phyloP scores from a whole-genome alignment of 1,139 yeast genomes.

The Blastobotrys ciferrii region DNA sequence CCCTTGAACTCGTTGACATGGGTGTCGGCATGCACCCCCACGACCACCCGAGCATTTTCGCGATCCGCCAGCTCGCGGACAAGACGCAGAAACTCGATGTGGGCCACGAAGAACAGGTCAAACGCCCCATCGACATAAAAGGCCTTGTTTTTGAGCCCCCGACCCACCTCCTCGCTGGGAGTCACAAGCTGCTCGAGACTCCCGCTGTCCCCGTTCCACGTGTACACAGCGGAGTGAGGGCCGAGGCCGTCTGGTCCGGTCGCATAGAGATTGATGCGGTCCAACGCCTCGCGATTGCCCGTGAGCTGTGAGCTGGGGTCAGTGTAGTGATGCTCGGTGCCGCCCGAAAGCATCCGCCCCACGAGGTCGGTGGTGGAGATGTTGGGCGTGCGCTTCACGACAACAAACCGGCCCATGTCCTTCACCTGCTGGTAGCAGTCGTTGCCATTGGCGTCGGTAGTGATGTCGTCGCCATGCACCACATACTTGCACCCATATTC shows the following conservation, averaged over 20 bases:
- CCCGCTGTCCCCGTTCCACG: conserved; percentile 25
- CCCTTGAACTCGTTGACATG: conserved; percentile 61
- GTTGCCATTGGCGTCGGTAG: conserved; percentile 91
- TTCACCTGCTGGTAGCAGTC: conserved; percentile 87
- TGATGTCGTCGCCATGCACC: conserved; percentile 96
- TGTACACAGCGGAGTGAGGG: conserved; percentile 61
- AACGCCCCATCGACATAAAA: conserved; percentile 81
- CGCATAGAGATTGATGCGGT: conserved; percentile 57
- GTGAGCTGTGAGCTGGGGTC: conserved; percentile 31
- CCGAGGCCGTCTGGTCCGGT: conserved; percentile 61
- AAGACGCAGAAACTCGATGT: conserved; percentile 63
- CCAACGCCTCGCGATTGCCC: conserved; percentile 30
- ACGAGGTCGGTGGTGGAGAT: conserved; percentile 94
- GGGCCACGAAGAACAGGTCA: conserved; percentile 92
- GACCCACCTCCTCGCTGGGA: conserved; percentile 31
- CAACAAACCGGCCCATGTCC: conserved; percentile 79
- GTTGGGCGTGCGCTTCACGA: conserved; percentile 89
- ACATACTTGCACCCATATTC: conserved; percentile 75
- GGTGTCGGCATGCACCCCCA: conserved; percentile 68
- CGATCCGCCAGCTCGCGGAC: conserved; percentile 38
- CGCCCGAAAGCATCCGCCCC: conserved; percentile 71
- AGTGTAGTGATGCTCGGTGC: conserved; percentile 58
- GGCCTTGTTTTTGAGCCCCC: conserved; percentile 31
- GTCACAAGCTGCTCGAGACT: conserved; percentile 30
- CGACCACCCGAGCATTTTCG: conserved; percentile 50